Base-by-base conservation (phyloP, 164 flowering plant species). In the Chimonanthus salicifolius region DNA sequence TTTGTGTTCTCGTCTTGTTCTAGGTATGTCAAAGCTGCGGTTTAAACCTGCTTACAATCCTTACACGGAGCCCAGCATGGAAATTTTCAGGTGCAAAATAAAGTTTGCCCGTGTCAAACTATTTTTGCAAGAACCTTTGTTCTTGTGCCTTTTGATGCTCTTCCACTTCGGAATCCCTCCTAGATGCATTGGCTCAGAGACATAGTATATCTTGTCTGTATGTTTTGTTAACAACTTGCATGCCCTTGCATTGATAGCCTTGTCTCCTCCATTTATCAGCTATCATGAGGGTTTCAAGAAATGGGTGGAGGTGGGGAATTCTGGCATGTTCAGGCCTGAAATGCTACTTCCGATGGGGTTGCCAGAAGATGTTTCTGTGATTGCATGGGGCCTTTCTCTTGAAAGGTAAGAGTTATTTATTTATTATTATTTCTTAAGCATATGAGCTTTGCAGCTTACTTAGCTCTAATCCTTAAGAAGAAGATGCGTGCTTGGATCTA, bases 351-450 rank as follows among this genome's bases (percentile, higher is more conserved):
- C 99, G 3, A 94, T 96, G 99, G 97, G 99, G 49, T 85, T 96
- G 4, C 97, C 98, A 0, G 99, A 96, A 80, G 99, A 94, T 87
- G 98, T 88, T 58, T 83, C 83, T 50, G 97, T 88, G 7, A 92
- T 96, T 70, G 99, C 99, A 13, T 96, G 99, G 99, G 99, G 99
- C 10, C 97, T 96, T 74, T 96, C 99, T 49, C 92, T 96, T 64
- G 98, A 94, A 79, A 90, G 99, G 99, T 93, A 70, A 76, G 67
- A 60, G 3, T 65, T 46, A 8, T 71, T 44, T 45, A 33, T 33
- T 33, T 33, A 33, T 33, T 33, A 33, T 33, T 0, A 33, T 33
- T 33, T 33, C 33, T 33, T 33, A 33, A 33, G 33, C 33, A 33
- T 33, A 48, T 49, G 51, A 49, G 45, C 11, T 15, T 20, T 15